Percentiles rank a stretch among this genome's conserved stretches.
phyloP scores from a whole-genome alignment of 164 flowering plant species.

The Chimonanthus praecox region DNA sequence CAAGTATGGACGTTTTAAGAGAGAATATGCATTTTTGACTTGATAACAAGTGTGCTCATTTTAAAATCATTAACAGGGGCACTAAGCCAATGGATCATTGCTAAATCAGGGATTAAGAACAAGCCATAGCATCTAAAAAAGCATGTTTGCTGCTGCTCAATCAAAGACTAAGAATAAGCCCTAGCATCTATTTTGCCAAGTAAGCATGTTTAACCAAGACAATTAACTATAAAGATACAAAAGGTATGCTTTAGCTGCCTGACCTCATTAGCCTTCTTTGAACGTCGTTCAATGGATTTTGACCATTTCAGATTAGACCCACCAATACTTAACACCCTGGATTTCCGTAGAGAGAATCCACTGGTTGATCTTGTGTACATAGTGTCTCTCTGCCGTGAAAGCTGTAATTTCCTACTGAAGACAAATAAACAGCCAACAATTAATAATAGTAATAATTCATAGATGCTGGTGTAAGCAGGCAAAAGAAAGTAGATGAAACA shows the following conservation, averaged over 20 bases:
- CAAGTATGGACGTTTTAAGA: too few species aligned
- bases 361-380: constrained; percentile 72
- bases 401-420: constrained; percentile 50
- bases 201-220: background rate
- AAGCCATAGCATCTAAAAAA: background rate
- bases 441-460: background rate
- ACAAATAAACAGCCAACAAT: constrained; percentile 2
- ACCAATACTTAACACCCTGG: constrained; percentile 75
- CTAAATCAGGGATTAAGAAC: background rate
- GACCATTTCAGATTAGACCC: constrained; percentile 92
- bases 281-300: constrained; percentile 71
- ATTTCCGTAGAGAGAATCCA: constrained; percentile 80
- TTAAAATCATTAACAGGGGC: too few species aligned
- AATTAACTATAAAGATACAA: background rate
- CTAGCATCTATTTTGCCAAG: background rate
- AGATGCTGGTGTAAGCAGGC: constrained; percentile 1
- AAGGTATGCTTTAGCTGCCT: constrained; percentile 10
- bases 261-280: constrained; percentile 85
- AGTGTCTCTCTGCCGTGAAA: constrained; percentile 59
- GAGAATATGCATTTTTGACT: too few species aligned
- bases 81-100: background rate
- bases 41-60: too few species aligned
- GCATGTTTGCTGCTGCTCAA: background rate
- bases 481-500: background rate
- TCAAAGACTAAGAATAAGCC: background rate